Conservation (phyloP, 805 yeast genomes). For the Cyberlindnera euphorbiiphila region DNA sequence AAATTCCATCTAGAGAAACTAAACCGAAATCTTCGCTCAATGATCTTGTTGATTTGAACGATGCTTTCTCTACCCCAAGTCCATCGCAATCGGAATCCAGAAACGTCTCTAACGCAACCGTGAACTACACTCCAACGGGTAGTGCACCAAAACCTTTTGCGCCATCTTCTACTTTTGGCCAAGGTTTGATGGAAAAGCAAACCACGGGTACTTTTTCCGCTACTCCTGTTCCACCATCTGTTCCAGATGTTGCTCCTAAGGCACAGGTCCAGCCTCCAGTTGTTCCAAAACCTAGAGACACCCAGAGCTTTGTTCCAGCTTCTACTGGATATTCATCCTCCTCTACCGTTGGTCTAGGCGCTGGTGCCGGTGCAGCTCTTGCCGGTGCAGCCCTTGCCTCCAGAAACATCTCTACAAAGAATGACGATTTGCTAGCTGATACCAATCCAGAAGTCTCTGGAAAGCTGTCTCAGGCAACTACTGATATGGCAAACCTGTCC, state of each 20-base stretch:
- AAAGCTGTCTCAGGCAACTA: constrained; percentile 70
- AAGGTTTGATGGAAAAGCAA: constrained; percentile 45
- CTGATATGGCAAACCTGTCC: constrained; percentile 82
- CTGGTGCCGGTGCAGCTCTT: constrained; percentile 9
- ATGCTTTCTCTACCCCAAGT: constrained; percentile 44
- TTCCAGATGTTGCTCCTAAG: constrained; percentile 11
- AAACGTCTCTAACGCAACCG: constrained; percentile 26
- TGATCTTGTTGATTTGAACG: constrained; percentile 61
- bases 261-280: constrained; percentile 8
- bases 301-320: constrained; percentile 6
- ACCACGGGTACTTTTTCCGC: constrained; percentile 23
- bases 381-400: constrained; percentile 7
- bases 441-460: constrained; percentile 49
- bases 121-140: constrained; percentile 29
- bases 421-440: constrained; percentile 52
- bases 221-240: constrained; percentile 16
- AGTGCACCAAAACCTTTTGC: constrained; percentile 47
- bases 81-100: constrained; percentile 26
- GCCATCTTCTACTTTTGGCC: constrained; percentile 87
- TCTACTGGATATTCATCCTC: constrained; percentile 5
- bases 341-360: constrained; percentile 6
- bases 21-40: constrained; percentile 52
- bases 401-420: constrained; percentile 9
- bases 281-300: constrained; percentile 2
- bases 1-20: constrained; percentile 36